A percentile compares a stretch with the other conserved stretches of the same genome.
Evolutionary conservation across 495 filamentous ascomycete genomes (phyloP).

Genomic region (Podospora appendiculata): DNA sequence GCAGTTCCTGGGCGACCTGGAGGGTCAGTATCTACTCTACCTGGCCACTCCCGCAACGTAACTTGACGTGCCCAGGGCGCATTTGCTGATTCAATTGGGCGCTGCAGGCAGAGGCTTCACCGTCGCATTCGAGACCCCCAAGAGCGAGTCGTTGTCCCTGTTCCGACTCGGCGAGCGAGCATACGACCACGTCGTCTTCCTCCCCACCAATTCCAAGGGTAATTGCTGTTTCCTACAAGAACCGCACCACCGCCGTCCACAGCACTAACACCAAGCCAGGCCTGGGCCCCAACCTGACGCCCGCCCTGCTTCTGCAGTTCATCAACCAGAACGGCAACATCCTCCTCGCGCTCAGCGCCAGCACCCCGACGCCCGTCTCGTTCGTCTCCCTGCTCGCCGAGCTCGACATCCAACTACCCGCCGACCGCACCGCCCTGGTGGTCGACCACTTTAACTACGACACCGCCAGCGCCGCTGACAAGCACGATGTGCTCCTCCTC

Average conservation of each 20-base stretch:
- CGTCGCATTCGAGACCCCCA: constrained; percentile 74
- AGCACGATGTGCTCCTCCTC: constrained; percentile 83
- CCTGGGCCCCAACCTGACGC: constrained; percentile 79
- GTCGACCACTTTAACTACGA: constrained; percentile 97
- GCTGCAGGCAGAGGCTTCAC: constrained; percentile 71
- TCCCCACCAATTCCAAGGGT: constrained; percentile 88
- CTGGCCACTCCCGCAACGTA: neutral
- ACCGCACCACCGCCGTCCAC: neutral
- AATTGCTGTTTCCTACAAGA: neutral
- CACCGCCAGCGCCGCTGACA: constrained; percentile 60
- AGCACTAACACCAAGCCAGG: constrained; percentile 38
- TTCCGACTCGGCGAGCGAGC: constrained; percentile 81
- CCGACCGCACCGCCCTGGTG: constrained; percentile 70
- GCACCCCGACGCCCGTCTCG: constrained; percentile 62
- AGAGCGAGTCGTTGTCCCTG: constrained; percentile 70
- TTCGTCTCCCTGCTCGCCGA: constrained; percentile 82
- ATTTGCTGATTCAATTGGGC: constrained; percentile 9
- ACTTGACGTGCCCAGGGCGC: neutral
- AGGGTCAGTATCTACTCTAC: constrained; percentile 45
- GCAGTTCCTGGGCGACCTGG: constrained; percentile 71
- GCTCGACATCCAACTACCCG: constrained; percentile 83
- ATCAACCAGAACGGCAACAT: constrained; percentile 88
- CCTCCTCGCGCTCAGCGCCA: constrained; percentile 75
- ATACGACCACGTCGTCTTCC: constrained; percentile 84
- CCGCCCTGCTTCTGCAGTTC: constrained; percentile 83